Percentiles rank a stretch among this genome's conserved stretches.
Conservation (phyloP, 2,329 filamentous ascomycete species). For the Aspergillus novofumigatus region DNA sequence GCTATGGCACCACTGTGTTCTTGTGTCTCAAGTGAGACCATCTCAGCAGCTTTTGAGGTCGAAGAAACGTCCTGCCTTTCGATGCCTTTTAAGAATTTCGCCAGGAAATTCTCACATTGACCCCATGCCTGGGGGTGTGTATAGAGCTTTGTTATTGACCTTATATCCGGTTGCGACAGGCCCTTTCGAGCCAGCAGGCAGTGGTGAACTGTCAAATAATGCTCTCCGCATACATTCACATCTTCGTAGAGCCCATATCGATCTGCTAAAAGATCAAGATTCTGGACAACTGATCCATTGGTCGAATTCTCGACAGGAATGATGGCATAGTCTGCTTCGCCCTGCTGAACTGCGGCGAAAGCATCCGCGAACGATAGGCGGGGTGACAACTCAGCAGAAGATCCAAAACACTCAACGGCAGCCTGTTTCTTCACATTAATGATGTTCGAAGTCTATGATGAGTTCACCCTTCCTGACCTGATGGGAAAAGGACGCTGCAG, state of each 20-base stretch:
- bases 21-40: constrained; percentile 56
- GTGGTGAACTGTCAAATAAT: constrained; percentile 84
- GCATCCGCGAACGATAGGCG: constrained; percentile 55
- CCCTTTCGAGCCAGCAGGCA: constrained; percentile 62
- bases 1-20: constrained; percentile 73
- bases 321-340: constrained; percentile 65
- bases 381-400: constrained; percentile 29
- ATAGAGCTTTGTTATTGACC: constrained; percentile 70
- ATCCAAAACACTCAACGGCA: constrained; percentile 49
- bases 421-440: constrained; percentile 41
- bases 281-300: constrained; percentile 87
- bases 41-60: constrained; percentile 78
- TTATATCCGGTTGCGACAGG: constrained; percentile 38
- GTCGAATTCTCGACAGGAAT: constrained; percentile 96
- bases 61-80: constrained; percentile 80
- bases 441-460: constrained; percentile 11
- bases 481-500: constrained; percentile 64
- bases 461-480: constrained; percentile 48
- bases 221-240: constrained; percentile 74
- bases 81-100: constrained; percentile 63
- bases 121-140: constrained; percentile 95
- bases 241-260: constrained; percentile 59
- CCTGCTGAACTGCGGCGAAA: constrained; percentile 71
- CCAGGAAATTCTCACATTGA: constrained; percentile 76
- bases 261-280: constrained; percentile 83